A percentile compares a stretch with the other conserved stretches of the same genome.
Evolutionary conservation across 1,284 basidiomycete genomes (phyloP).

Genomic region (Ceratobasidium sp.): DNA sequence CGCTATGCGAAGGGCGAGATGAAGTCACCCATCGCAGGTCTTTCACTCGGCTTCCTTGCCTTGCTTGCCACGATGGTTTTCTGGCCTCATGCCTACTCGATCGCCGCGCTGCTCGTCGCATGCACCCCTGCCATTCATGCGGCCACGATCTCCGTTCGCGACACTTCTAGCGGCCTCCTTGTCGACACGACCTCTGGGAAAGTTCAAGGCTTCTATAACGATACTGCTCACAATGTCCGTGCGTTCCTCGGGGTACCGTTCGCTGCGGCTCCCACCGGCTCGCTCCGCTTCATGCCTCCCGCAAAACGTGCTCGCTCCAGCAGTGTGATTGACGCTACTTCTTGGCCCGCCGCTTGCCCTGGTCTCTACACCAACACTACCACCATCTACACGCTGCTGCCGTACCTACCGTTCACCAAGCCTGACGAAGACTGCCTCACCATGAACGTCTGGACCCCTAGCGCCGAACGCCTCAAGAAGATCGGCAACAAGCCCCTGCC

Average conservation of each 20-base stretch:
- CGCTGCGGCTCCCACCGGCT: conserved; percentile 32
- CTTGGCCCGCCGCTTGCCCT: conserved; percentile 32
- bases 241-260: conserved; percentile 40
- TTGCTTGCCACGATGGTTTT: conserved; percentile 34
- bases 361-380: conserved; percentile 25
- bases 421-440: conserved; percentile 40
- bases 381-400: conserved; percentile 23
- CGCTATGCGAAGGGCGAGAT: neutral
- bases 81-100: conserved; percentile 17
- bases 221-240: conserved; percentile 36
- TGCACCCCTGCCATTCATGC: conserved; percentile 10
- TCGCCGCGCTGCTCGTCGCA: conserved; percentile 16
- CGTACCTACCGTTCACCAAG: conserved; percentile 20
- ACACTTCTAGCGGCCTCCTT: conserved; percentile 16
- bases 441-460: conserved; percentile 42
- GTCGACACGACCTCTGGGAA: conserved; percentile 16
- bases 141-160: conserved; percentile 2
- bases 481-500: conserved; percentile 20
- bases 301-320: neutral
- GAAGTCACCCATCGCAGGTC: conserved; percentile 3
- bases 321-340: conserved; percentile 28
- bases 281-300: conserved; percentile 28
- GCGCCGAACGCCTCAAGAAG: conserved; percentile 21
- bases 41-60: conserved; percentile 8
- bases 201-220: conserved; percentile 28